Evolutionary conservation across 2,329 filamentous ascomycete species (phyloP).

Genomic region (Epichloe amarillans): DNA sequence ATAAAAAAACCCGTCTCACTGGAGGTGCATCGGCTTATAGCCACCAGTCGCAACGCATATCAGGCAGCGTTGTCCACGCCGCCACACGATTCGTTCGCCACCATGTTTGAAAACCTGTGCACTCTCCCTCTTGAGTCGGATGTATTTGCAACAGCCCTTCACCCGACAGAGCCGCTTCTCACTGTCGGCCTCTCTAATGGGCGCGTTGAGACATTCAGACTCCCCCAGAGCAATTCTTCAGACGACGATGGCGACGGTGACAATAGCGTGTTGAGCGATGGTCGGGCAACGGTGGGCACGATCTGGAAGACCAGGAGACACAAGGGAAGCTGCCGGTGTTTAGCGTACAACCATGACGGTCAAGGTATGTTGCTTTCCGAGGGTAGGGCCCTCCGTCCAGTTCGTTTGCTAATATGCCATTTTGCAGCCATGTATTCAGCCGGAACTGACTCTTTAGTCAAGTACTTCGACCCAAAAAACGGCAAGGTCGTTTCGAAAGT

Average conservation of each 20-base stretch:
- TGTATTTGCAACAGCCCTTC: constrained; percentile 76
- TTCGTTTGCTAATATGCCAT: not conserved
- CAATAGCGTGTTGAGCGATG: constrained; percentile 39
- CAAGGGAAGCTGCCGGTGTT: constrained; percentile 80
- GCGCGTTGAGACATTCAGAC: constrained; percentile 71
- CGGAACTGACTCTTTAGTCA: constrained; percentile 45
- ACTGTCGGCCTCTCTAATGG: constrained; percentile 76
- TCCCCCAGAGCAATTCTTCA: constrained; percentile 45
- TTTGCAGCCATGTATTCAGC: constrained; percentile 45
- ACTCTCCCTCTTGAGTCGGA: constrained; percentile 75
- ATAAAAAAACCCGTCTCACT: too few species aligned
- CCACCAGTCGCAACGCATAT: not conserved
- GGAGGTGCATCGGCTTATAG: not conserved
- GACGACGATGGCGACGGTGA: constrained; percentile 39
- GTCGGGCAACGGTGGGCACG: constrained; percentile 65
- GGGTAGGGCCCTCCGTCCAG: not conserved
- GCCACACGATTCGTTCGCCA: not conserved
- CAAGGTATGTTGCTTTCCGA: constrained; percentile 36
- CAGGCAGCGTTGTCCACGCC: not conserved
- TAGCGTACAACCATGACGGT: constrained; percentile 71
- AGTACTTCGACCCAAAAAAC: constrained; percentile 42
- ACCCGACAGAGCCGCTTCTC: constrained; percentile 72
- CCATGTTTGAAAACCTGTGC: constrained; percentile 86
- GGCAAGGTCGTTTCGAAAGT: constrained; percentile 71
- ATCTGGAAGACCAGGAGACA: constrained; percentile 80